These are phyloP conservation scores for Collybiopsis confluens DNA, from an alignment of 768 basidiomycete genomes.

Conservation along the genomic window DNA sequence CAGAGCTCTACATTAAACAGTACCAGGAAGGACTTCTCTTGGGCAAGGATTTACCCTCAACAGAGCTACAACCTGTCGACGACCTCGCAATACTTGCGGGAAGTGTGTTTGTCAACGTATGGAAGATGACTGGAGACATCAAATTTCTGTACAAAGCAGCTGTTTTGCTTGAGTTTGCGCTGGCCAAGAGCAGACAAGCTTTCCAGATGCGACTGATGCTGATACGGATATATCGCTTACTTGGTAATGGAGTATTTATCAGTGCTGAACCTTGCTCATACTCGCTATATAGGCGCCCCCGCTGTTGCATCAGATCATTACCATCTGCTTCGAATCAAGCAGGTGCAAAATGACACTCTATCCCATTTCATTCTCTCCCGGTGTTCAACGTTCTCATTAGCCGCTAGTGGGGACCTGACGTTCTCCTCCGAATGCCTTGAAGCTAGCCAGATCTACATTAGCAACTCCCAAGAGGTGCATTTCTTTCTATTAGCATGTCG, in stretches of 20 bases:
- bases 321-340: slow-evolving; percentile 71
- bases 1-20: slow-evolving; percentile 46
- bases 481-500: slow-evolving; percentile 5
- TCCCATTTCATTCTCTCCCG: slow-evolving; percentile 80
- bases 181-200: slow-evolving; percentile 69
- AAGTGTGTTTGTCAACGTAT: slow-evolving; percentile 61
- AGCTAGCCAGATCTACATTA: slow-evolving; percentile 75
- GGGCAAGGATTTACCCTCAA: slow-evolving; percentile 59
- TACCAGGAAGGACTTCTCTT: slow-evolving; percentile 69
- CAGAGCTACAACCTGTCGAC: slow-evolving; percentile 85
- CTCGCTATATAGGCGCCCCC: slow-evolving; percentile 55
- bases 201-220: slow-evolving; percentile 76
- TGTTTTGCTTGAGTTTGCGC: slow-evolving; percentile 66
- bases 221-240: slow-evolving; percentile 75
- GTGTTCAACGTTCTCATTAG: slow-evolving; percentile 73
- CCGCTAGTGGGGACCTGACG: slow-evolving; percentile 72
- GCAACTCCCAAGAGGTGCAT: slow-evolving; percentile 70
- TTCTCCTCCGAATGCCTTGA: slow-evolving; percentile 74
- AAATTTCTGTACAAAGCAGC: slow-evolving; percentile 61
- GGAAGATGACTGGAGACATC: slow-evolving; percentile 53
- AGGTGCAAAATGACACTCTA: slow-evolving; percentile 85
- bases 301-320: slow-evolving; percentile 76
- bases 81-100: slow-evolving; percentile 77
- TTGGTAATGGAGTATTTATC: slow-evolving; percentile 46
- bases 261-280: neutral